These are phyloP conservation scores for Helianthus annuus DNA, from an alignment of 129 eudicot genomes.

Conservation along the genomic window DNA sequence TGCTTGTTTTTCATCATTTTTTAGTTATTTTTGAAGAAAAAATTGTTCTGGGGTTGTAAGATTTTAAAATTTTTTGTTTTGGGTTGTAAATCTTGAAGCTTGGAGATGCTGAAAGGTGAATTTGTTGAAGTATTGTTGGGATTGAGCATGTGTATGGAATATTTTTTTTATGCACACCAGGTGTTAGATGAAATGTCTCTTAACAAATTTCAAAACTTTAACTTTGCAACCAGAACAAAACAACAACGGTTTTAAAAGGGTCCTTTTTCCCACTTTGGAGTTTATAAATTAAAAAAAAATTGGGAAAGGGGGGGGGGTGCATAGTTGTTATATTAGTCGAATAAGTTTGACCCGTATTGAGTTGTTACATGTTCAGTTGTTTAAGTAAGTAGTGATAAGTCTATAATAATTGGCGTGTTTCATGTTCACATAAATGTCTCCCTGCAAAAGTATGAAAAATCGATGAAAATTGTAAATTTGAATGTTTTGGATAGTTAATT, in stretches of 20 bases:
- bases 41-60: neutral
- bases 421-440: neutral
- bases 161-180: slow-evolving; percentile 2
- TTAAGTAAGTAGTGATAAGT: neutral
- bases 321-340: neutral
- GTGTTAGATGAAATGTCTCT: slow-evolving; percentile 28
- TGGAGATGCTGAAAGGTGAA: neutral
- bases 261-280: neutral
- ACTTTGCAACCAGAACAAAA: neutral
- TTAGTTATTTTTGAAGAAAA: neutral
- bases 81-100: slow-evolving; percentile 16
- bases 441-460: neutral
- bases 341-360: neutral
- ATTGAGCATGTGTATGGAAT: neutral
- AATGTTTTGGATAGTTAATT: neutral
- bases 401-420: neutral
- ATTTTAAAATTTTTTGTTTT: neutral
- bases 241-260: neutral
- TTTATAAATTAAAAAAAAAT: neutral
- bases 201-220: neutral
- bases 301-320: neutral
- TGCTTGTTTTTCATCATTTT: neutral
- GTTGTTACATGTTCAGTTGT: neutral
- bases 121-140: neutral
- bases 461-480: neutral